Evolutionary conservation across 768 basidiomycete genomes (phyloP), one percentile per base, ranked within the genome.

Genomic region (Tephrocybe rancida): DNA sequence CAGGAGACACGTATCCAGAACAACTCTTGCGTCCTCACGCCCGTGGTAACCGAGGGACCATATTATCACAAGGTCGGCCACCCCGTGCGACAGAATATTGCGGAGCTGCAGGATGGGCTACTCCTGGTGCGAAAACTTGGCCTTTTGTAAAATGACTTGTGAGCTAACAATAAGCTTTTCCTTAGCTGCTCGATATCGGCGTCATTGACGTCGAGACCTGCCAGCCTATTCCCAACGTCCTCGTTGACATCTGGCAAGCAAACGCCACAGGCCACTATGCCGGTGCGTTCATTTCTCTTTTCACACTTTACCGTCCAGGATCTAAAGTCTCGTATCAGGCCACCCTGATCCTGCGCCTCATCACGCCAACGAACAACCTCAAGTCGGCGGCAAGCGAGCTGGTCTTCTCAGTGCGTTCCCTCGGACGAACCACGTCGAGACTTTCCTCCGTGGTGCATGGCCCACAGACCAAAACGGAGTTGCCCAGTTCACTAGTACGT

Each of bases 171-270:
- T 10, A n/a, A n/a, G 27, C 1, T 44, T 44, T 22, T 11, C 10
- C 26, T 9, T 38, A 78, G 75, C 68, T 81, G 3, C 68, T 83
- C 16, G 80, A 83, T 51, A 81, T 83, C 21, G 81, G 81, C 9
- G 81, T 83, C 0, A 81, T 83, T 21, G 81, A 83, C 48, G 77
- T 83, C 0, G 76, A 83, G 56, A 82, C 81, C 14, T 83, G 81
- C 66, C 66, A 75, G 54, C 81, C 81, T 4, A 68, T 81, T 0
- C 79, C 80, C 0, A 79, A 83, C 48, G 78, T 80, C 29, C 70
- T 83, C n/a, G 80, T 83, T 3, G 81, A 83, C 54, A 78, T 83
- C 38, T 83, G 81, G 81, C 79, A 80, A 56, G 79, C 81, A 3
- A 83, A 83, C 55, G 76, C 81, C 5, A 83, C 81, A 0, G 81